Base-by-base conservation (phyloP, 768 basidiomycete species). In the Serendipita sp. region DNA sequence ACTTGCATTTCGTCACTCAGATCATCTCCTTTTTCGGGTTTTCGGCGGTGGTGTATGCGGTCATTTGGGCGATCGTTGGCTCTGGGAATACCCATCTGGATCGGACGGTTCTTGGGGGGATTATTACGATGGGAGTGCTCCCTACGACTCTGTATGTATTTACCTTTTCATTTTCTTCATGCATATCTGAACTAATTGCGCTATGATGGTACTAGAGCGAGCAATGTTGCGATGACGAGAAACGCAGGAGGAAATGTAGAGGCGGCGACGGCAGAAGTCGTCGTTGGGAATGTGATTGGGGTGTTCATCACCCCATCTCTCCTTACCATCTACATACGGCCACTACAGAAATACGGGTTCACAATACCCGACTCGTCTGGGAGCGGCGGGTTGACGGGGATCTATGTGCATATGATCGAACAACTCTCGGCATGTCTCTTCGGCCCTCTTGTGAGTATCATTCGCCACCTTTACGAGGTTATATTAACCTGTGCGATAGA, bases 201-300 rank as follows among this genome's bases (percentile, higher is more conserved):
- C 62, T 20, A 50, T 26, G 38, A 28, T 26, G 26, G 33, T 3
- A 26, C 17, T 42, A 65, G 64, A 20, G 70, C 70, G 42, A 67
- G 66, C 53, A 71, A 71, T 63, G 67, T 71, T 38, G 66, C 68
- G 13, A 69, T 70, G 68, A 71, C 70, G 2, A 61, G 67, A 14
- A 64, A 64, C 11, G 69, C 68, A 17, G 65, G 66, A 7, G 70
- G 70, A 11, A 71, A 66, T 60, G 66, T 63, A 0, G 70, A 71
- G 45, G 65, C 68, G 7, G 69, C 70, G 1, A 71, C 68, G 1
- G 66, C 67, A 4, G 67, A 71, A 45, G 68, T 68, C 38, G 67
- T 66, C 41, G 64, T 71, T 5, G 70, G 70, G 17, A 69, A 71
- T 42, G 44, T 65, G 1, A 58, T 71, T 2, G 70, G 70, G 24